Evolutionary conservation across 768 basidiomycete genomes (phyloP), one percentile per base, ranked within the genome.

Genomic region (Agaricus sinodeliciosus): DNA sequence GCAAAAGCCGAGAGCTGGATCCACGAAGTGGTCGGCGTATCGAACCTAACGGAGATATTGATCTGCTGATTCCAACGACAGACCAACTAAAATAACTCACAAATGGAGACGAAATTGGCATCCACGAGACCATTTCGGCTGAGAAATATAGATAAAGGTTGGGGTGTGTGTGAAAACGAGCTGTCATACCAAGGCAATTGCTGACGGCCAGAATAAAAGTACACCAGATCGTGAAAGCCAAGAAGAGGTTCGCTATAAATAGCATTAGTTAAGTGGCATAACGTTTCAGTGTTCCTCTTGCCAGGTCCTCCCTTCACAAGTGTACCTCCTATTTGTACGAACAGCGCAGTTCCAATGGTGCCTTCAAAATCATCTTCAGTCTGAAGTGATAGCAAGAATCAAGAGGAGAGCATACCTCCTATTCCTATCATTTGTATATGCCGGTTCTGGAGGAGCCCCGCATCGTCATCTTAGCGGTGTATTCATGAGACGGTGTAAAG

Each of bases 41-140:
- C 85, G 81, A 25, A 79, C 71, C 75, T 76, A 55, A 36, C 18
- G 11, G 28, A 34, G 26, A 19, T 16, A 37, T 44, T 25, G 31
- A 40, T 7, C 40, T 15, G 11, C 39, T 9, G 28, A 36, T 39
- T 43, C 12, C 19, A 11, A 5, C 7, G 49, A 28, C n/a, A 35
- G 19, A 44, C 42, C 22, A 1, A 35, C 34, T 25, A 9, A n/a
- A 19, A 18, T 53, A 43, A 62, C 74, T 37, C 54, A 86, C 82
- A 63, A 88, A 89, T 4, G 85, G 82, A 4, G 88, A 87, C 5
- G 85, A 80, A 58, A 90, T 82, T 4, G 88, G 88, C 4, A 87
- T 86, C 70, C 81, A 84, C n/a, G 83, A 79, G 27, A 87, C 85
- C 87, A 90, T 89, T 66, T 91, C 88, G 35, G 85, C 88, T 78